Conservation (phyloP, 2,329 filamentous ascomycete species). For the Dothideomycetes sp. region DNA sequence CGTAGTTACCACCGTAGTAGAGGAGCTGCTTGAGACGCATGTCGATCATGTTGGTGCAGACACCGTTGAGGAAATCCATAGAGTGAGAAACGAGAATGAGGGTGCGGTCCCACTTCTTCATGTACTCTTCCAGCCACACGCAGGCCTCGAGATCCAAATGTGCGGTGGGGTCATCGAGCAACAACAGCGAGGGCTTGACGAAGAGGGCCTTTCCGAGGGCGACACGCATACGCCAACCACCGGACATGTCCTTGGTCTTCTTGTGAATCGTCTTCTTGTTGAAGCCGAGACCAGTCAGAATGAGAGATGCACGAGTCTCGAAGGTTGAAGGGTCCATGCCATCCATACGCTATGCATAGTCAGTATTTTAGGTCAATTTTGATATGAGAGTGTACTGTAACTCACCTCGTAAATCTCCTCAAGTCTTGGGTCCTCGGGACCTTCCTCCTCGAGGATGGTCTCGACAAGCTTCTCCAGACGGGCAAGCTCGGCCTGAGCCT, state of each 20-base stretch:
- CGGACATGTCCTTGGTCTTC: slow-evolving; percentile 99
- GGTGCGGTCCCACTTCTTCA: slow-evolving; percentile 99
- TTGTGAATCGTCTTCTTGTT: slow-evolving; percentile 97
- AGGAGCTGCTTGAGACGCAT: slow-evolving; percentile 83
- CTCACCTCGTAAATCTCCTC: slow-evolving; percentile 93
- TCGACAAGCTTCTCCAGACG: slow-evolving; percentile 83
- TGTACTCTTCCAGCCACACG: slow-evolving; percentile 98
- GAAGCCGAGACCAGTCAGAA: slow-evolving; percentile 97
- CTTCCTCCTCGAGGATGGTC: slow-evolving; percentile 80
- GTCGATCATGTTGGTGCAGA: slow-evolving; percentile 97
- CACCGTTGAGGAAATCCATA: slow-evolving; percentile 98
- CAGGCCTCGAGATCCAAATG: slow-evolving; percentile 99
- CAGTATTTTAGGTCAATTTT: slow-evolving; percentile 12
- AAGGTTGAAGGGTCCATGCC: slow-evolving; percentile 98
- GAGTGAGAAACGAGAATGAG: slow-evolving; percentile 95
- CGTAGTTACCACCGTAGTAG: slow-evolving; percentile 99
- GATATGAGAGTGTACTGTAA: slow-evolving; percentile 15
- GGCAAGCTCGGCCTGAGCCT: slow-evolving; percentile 88
- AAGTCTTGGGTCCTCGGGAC: slow-evolving; percentile 80
- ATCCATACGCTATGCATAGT: slow-evolving; percentile 64
- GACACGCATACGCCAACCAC: slow-evolving; percentile 99
- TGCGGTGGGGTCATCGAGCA: slow-evolving; percentile 96
- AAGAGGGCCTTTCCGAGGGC: slow-evolving; percentile 95
- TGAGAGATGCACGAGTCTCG: slow-evolving; percentile 87
- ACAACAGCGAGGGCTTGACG: slow-evolving; percentile 89